Evolutionary conservation across 192 early-diverging fungal genomes (phyloP).

Genomic region (Chytriomyces sp.): DNA sequence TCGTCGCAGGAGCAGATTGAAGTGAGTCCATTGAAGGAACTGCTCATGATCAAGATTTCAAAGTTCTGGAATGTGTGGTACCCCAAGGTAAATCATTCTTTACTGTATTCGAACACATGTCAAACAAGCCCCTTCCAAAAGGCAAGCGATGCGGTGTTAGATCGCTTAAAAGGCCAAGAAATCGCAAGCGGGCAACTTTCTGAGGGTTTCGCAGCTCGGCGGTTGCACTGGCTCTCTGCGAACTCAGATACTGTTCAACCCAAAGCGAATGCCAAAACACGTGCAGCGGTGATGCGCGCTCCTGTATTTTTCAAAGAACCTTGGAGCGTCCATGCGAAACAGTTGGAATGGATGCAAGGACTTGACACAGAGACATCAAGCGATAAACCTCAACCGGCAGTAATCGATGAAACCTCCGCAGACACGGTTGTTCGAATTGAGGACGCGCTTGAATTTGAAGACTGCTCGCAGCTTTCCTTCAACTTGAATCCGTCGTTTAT

Average conservation of each 20-base stretch:
- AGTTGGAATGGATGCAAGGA: neutral
- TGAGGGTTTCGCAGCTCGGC: neutral
- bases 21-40: neutral
- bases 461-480: slow-evolving; percentile 44
- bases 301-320: slow-evolving; percentile 11
- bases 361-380: neutral
- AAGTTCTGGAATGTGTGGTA: slow-evolving; percentile 37
- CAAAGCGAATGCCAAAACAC: neutral
- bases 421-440: slow-evolving; percentile 3
- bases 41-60: slow-evolving; percentile 15
- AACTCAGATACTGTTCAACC: neutral
- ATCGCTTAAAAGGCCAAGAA: neutral
- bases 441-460: slow-evolving; percentile 19
- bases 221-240: neutral
- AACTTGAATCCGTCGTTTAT: slow-evolving; percentile 51
- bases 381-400: neutral
- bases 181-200: neutral
- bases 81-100: slow-evolving; percentile 25
- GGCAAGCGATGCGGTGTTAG: neutral
- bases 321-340: neutral
- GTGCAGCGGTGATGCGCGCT: neutral
- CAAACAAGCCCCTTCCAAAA: neutral
- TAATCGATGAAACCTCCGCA: neutral
- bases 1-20: neutral
- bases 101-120: neutral